Evolutionary conservation across 495 filamentous ascomycete species (phyloP).

Genomic region (Aspergillus heteromorphus): DNA sequence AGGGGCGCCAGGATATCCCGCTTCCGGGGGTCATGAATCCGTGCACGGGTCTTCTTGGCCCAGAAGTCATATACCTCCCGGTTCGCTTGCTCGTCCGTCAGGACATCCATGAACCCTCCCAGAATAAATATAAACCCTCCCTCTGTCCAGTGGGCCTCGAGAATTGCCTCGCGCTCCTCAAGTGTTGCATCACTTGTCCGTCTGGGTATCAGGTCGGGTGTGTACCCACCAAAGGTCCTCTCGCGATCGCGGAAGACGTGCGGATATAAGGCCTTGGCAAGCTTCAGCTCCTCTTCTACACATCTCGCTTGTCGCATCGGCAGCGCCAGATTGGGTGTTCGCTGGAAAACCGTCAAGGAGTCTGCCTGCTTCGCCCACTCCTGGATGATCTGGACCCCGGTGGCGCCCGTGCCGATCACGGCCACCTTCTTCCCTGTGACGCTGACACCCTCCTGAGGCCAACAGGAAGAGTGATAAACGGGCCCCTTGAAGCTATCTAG

Average conservation of each 20-base stretch:
- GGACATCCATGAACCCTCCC: neutral
- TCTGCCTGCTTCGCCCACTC: conserved; percentile 29
- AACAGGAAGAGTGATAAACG: neutral
- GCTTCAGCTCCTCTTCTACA: conserved; percentile 5
- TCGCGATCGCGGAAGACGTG: neutral
- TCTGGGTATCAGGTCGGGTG: neutral
- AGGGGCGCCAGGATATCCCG: conserved; percentile 48
- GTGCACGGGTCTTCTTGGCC: conserved; percentile 41
- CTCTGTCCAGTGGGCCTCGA: neutral
- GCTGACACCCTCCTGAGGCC: neutral
- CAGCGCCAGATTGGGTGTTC: conserved; percentile 44
- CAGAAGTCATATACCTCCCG: conserved; percentile 46
- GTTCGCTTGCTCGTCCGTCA: neutral
- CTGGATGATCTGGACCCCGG: conserved; percentile 48
- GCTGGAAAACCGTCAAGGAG: conserved; percentile 44
- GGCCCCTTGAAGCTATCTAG: conserved; percentile 20
- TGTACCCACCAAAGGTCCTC: neutral
- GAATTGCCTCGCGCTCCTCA: neutral
- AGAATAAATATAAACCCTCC: neutral
- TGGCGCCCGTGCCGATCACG: conserved; percentile 47
- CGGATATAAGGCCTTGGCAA: neutral
- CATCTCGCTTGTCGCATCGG: conserved; percentile 40
- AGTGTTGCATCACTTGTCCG: neutral
- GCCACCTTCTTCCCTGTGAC: neutral
- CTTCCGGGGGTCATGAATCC: conserved; percentile 43